Evolutionary conservation across 306 rosid genomes (phyloP).

Genomic region (Fragaria ananassa): DNA sequence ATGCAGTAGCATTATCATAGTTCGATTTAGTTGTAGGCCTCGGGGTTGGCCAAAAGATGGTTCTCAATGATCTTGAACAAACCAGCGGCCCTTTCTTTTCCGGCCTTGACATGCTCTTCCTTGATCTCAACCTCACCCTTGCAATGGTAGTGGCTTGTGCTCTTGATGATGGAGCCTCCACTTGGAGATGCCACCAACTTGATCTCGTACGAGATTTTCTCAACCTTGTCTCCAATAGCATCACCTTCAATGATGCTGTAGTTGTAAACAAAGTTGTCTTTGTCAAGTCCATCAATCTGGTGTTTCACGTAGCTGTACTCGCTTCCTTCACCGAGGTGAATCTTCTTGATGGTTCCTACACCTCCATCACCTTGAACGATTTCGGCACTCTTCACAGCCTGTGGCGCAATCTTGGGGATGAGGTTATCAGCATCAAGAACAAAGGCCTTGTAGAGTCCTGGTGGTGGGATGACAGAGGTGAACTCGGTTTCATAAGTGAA

Average conservation of each 20-base stretch:
- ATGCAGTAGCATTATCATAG: not conserved
- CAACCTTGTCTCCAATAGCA: conserved; percentile 27
- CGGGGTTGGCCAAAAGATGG: conserved; percentile 26
- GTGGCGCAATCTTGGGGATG: conserved; percentile 25
- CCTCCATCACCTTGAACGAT: conserved; percentile 47
- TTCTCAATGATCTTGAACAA: conserved; percentile 38
- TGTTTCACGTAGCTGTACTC: conserved; percentile 21
- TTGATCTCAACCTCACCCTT: conserved; percentile 24
- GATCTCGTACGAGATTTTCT: conserved; percentile 34
- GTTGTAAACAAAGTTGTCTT: conserved; percentile 26
- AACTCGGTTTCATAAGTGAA: conserved; percentile 27
- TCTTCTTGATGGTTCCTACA: conserved; percentile 43
- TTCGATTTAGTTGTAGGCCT: not conserved
- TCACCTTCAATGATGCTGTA: conserved; percentile 42
- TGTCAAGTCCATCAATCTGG: conserved; percentile 35
- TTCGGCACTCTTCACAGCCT: conserved; percentile 20
- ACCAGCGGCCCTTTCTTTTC: conserved; percentile 23
- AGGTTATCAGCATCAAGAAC: conserved; percentile 26
- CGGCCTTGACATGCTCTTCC: conserved; percentile 21
- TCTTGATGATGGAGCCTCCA: conserved; percentile 41
- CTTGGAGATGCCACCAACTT: conserved; percentile 22
- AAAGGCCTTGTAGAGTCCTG: conserved; percentile 39
- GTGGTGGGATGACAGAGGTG: conserved; percentile 28
- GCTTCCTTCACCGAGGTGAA: conserved; percentile 31
- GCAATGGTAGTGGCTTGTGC: conserved; percentile 27